A percentile compares a stretch with the other conserved stretches of the same genome.
Evolutionary conservation across 169 alveolate genomes (phyloP).

Genomic region (Theileria sp.): DNA sequence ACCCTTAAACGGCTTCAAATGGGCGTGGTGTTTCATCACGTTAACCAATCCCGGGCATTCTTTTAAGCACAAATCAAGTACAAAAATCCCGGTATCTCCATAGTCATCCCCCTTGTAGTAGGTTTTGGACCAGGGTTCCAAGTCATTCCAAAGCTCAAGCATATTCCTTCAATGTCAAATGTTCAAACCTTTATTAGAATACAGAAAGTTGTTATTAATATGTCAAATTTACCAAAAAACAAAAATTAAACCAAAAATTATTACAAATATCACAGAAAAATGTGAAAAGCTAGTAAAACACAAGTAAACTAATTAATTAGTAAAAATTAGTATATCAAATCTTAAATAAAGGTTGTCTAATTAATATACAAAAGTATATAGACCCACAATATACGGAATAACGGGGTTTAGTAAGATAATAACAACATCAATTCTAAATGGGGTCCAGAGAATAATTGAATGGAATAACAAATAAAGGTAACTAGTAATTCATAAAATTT

Average conservation of each 20-base stretch:
- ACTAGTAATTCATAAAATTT: not conserved
- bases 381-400: not conserved
- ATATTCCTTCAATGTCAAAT: conserved; percentile 22
- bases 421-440: not conserved
- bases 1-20: conserved; percentile 88
- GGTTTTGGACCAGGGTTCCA: conserved; percentile 45
- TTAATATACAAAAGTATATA: not conserved
- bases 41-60: conserved; percentile 97
- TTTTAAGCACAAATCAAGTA: conserved; percentile 22
- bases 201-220: not conserved
- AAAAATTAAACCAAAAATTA: not conserved
- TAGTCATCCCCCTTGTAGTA: conserved; percentile 50
- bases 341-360: not conserved
- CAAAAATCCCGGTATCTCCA: conserved; percentile 36
- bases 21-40: conserved; percentile 86
- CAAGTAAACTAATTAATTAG: not conserved
- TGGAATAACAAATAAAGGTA: not conserved
- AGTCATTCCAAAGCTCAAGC: conserved; percentile 58
- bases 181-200: not conserved
- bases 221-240: not conserved
- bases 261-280: not conserved
- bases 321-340: too few species aligned
- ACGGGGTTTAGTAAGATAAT: not conserved
- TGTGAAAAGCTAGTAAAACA: not conserved
- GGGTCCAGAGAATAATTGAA: not conserved